Evolutionary conservation across 208 protist species (phyloP), one percentile per base, ranked within the genome.

Genomic region (Crithidia fasciculata): DNA sequence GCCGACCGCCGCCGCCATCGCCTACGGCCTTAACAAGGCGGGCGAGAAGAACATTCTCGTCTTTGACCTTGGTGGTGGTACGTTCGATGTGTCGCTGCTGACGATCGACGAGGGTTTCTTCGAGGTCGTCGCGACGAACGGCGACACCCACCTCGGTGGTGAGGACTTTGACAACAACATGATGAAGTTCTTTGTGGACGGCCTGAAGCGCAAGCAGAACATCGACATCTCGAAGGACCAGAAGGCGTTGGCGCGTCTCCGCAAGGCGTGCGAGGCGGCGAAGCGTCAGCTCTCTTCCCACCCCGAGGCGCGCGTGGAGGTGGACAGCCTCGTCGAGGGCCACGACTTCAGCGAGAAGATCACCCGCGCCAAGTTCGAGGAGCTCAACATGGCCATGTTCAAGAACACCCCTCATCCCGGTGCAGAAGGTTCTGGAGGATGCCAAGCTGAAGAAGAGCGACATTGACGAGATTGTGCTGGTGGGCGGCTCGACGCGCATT

Each of bases 101-200:
- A 98, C 96, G 49, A 99, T 99, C 79, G 99, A 99, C 39, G 93
- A 97, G 57, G 99, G 99, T 66, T 96, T 99, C 83, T 99, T 99
- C 80, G 98, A 99, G 89, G 99, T 99, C 39, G 96, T 98, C 80
- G 97, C 99, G 45, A 99, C 99, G 58, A 94, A 92, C 69, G 99
- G 99, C 73, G 98, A 99, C 88, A 99, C 99, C 59, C 99, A 99
- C 79, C 88, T 99, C 40, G 99, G 99, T 68, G 99, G 99, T 72
- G 98, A 99, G 91, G 99, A 99, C 86, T 99, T 99, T 81, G 98
- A 99, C 85, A 99, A 99, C 84, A 87, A 97, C 79, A 73, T 99
- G 28, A 96, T 99, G 50, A 83, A 98, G 72, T 98, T 98, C 90
- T 99, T 99, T 61, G 83, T 95, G 15, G 88, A 93, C 47, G 96